phyloP scores from a whole-genome alignment of 2,329 filamentous ascomycete species.

The Clarireedia monteithiana region DNA sequence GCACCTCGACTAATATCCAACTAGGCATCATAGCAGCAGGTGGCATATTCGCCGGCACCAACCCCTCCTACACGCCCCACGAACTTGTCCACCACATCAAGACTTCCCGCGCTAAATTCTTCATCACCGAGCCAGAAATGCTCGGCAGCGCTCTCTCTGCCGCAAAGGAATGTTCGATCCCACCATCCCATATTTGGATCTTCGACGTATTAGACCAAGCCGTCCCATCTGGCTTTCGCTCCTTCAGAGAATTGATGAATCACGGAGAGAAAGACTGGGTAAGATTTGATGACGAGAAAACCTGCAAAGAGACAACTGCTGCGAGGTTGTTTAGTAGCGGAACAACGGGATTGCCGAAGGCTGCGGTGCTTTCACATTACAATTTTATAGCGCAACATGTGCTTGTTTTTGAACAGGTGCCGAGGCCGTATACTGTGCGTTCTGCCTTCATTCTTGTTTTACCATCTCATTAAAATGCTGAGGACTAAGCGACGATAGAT shows the following conservation, averaged over 20 bases:
- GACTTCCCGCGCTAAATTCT: conserved; percentile 19
- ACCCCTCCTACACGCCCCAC: conserved; percentile 24
- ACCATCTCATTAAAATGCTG: background rate
- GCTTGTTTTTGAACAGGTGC: conserved; percentile 43
- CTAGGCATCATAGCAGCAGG: conserved; percentile 24
- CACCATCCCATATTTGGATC: conserved; percentile 20
- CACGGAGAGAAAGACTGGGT: conserved; percentile 23
- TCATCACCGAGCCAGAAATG: conserved; percentile 23
- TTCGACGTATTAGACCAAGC: conserved; percentile 19
- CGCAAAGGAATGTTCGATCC: conserved; percentile 24
- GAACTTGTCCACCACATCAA: conserved; percentile 26
- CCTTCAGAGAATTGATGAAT: conserved; percentile 16
- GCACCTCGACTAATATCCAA: background rate
- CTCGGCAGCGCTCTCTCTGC: conserved; percentile 16
- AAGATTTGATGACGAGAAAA: conserved; percentile 20
- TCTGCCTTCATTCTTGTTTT: conserved; percentile 38
- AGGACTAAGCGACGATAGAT: conserved; percentile 29
- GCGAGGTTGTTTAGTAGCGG: conserved; percentile 37
- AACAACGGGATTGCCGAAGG: conserved; percentile 51
- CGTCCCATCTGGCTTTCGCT: conserved; percentile 18
- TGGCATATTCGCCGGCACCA: conserved; percentile 22
- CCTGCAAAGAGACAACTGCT: conserved; percentile 30
- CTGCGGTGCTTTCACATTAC: conserved; percentile 32
- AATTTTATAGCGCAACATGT: conserved; percentile 30
- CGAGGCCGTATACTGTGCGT: conserved; percentile 45